Evolutionary conservation across 1,284 basidiomycete species (phyloP), one percentile per base, ranked within the genome.

Genomic region (Boletus sp.): DNA sequence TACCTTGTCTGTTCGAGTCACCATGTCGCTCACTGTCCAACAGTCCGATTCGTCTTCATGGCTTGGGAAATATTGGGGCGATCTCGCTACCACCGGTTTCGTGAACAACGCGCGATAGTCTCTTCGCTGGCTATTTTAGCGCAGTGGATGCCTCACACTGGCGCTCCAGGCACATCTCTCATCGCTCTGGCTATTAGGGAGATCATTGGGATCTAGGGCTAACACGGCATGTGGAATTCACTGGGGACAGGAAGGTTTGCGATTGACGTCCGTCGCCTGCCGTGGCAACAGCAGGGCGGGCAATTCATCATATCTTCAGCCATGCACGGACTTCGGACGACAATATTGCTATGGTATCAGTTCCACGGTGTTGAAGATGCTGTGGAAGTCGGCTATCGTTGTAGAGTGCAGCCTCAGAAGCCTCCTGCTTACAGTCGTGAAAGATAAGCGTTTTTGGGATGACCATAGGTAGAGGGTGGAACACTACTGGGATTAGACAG

Each of bases 1-100:
- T 57, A 14, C 39, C 37, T 16, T 10, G 14, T 1, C 29, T 27
- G 5, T 41, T 48, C 17, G 30, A 41, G 16, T 37, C 46, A 32
- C 20, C 41, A 12, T 51, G 37, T 46, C 30, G 20, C 27, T 45
- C 39, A 6, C 20, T 8, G 5, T n/a, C 41, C n/a, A 26, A 46
- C 13, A 41, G 32, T 3, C 38, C 34, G 12, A 32, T 52, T 23
- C 13, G 49, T 14, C 32, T 44, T 16, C 5, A 2, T 19, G 4
- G 29, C 20, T 27, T 30, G n/a, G 38, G 37, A 36, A 29, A 40
- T 25, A 16, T 43, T 16, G 8, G 20, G n/a, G 26, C 42, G 7
- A 34, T 14, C 27, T 34, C 17, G 5, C 25, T 23, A 12, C 17
- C 30, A n/a, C 16, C 33, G 8, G 12, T 46, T 40, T 39, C 27